Base-by-base conservation (phyloP, 2,329 filamentous ascomycete genomes). In the Epichloe sibirici region DNA sequence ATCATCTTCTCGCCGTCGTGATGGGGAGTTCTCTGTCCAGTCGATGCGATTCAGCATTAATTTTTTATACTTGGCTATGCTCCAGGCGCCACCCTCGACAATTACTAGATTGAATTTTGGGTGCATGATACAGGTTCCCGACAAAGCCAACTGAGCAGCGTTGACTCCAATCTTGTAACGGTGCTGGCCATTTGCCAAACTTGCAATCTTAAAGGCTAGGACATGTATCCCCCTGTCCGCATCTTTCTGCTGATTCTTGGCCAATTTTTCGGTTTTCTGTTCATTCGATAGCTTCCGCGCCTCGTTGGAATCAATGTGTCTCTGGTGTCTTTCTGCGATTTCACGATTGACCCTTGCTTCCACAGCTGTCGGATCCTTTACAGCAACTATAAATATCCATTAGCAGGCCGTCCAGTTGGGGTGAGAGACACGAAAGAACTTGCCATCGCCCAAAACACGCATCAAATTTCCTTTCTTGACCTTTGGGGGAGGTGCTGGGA, bases 381-480 rank as follows among this genome's bases (percentile, higher is more conserved):
- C 91, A 17, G 79, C 79, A 69, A 67, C 70, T 69, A 49, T 21
- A 11, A 35, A 55, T 11, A 42, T 15, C 6, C 2, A 39, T 45
- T 25, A 55, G 40, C 15, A 52, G 35, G 45, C 35, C 45, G 42
- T 12, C 9, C 9, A 40, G 44, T 37, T 34, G 13, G 8, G 25
- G 12, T 12, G 8, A 25, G 2, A 34, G 15, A 11, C 5, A 38
- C 21, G 51, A 23, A 45, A 45, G 35, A 51, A 89, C 85, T 65
- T 65, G 69, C 68, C 68, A 59, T 96, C 89, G 57, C 93, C 93
- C 52, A 96, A 77, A 34, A 98, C 93, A 53, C 90, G 85, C 93
- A 98, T 98, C 65, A 98, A 79, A 67, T 98, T 98, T 53, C 86
- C 88, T 69, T 94, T 94, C 72, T 96, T 97, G 60, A 98, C 89